phyloP scores from a whole-genome alignment of 73 alveolate genomes.

The Blepharisma stoltei region DNA sequence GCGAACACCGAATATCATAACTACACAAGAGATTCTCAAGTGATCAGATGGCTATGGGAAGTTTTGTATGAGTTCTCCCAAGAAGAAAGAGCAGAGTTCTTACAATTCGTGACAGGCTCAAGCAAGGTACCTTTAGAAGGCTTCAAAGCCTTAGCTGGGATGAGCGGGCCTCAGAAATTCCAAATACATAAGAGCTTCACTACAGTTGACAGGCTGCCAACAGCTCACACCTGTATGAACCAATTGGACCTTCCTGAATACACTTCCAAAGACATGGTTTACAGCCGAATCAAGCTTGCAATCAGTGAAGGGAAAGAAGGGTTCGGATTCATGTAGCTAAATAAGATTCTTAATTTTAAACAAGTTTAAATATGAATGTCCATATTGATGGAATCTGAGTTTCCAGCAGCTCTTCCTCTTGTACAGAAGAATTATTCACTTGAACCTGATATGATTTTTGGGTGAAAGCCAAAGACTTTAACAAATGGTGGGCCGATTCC shows the following conservation, averaged over 20 bases:
- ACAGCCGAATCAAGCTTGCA: constrained; percentile 55
- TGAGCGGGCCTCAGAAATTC: constrained; percentile 95
- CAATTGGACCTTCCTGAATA: constrained; percentile 95
- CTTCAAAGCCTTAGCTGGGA: constrained; percentile 91
- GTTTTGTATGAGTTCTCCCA: constrained; percentile 83
- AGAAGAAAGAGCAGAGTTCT: constrained; percentile 86
- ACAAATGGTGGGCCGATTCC: constrained; percentile 26
- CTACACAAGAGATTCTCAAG: constrained; percentile 78
- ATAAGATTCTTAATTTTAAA: no score
- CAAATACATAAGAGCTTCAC: constrained; percentile 76
- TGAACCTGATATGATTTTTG: constrained; percentile 11
- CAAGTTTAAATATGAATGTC: no score
- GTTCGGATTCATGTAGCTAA: constrained; percentile 37
- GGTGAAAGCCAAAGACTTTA: not conserved
- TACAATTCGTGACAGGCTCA: constrained; percentile 91
- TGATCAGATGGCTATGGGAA: constrained; percentile 94
- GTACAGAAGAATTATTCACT: not conserved
- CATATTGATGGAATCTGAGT: not conserved
- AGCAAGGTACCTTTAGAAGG: constrained; percentile 99
- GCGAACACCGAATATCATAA: constrained; percentile 93
- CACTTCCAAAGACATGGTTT: constrained; percentile 86
- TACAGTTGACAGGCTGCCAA: constrained; percentile 83
- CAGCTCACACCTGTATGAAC: constrained; percentile 90
- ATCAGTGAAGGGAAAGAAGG: constrained; percentile 64
- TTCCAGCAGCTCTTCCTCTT: constrained; percentile 1